Evolutionary conservation across 2,329 filamentous ascomycete species (phyloP), one percentile per base, ranked within the genome.

Genomic region (Pseudogymnoascus sp.): DNA sequence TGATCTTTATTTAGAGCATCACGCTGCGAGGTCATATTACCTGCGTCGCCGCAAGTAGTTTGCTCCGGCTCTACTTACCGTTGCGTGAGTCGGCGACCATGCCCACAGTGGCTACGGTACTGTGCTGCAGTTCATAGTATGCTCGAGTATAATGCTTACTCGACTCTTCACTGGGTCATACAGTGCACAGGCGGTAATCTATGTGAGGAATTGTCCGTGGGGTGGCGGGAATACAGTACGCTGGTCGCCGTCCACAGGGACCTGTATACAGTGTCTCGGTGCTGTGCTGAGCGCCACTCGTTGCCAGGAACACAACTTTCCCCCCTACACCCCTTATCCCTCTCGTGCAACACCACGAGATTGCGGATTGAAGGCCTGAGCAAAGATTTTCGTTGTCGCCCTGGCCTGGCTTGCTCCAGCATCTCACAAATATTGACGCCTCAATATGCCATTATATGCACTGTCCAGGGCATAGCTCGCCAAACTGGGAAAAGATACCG

Each of bases 361-460:
- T 52, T 52, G 45, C 45, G 25, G 27, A n/a, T 52, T 52, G 45
- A 52, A 31, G 45, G 27, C 45, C 18, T 52, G 45, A 31, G 45
- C 45, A n/a, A n/a, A 52, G 27, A 31, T 31, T 52, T n/a, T 52
- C 7, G 13, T 52, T 8, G 21, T 48, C 10, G 25, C 45, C 45
- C 25, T 52, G 45, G 45, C n/a, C 45, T 52, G 45, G 45, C 7
- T 21, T 21, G 15, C 15, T 52, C 45, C 45, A 52, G 31, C 45
- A 52, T 52, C 27, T 15, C 45, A 52, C 45, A 52, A 52, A n/a
- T 52, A 52, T 52, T 33, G 45, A 52, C 45, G 45, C 45, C 45
- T 52, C 45, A 52, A 52, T 31, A 52, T 52, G 27, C 45, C 45
- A 52, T 52, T 15, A 52, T 25, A 52, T 52, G 45, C 45, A 52